phyloP scores from a whole-genome alignment of 2,329 filamentous ascomycete genomes.

The Verticillium nonalfalfae region DNA sequence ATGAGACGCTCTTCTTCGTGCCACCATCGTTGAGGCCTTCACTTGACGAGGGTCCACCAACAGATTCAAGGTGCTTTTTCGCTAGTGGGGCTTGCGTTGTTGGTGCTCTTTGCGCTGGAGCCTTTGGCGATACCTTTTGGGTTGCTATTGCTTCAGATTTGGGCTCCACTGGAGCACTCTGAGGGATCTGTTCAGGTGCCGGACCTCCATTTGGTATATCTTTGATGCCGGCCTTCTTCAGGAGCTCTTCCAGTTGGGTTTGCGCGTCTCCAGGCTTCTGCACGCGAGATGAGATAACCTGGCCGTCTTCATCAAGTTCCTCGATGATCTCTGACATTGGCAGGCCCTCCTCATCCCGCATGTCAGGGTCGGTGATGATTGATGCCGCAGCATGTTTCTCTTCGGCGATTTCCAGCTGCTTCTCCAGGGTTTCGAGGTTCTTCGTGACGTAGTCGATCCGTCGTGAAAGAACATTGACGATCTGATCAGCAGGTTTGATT shows the following conservation, averaged over 20 bases:
- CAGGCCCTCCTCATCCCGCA: constrained; percentile 60
- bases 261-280: constrained; percentile 63
- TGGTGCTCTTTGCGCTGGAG: not conserved
- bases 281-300: constrained; percentile 64
- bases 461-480: constrained; percentile 62
- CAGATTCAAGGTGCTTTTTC: constrained; percentile 19
- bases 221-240: constrained; percentile 70
- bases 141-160: not conserved
- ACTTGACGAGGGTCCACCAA: not conserved
- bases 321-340: constrained; percentile 89
- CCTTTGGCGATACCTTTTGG: not conserved
- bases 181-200: constrained; percentile 4
- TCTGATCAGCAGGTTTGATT: constrained; percentile 51
- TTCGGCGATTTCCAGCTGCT: constrained; percentile 63
- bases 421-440: constrained; percentile 70
- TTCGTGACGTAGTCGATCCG: constrained; percentile 85
- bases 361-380: constrained; percentile 52
- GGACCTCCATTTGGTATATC: constrained; percentile 27
- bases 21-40: not conserved
- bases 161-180: constrained; percentile 9
- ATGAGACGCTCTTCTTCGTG: constrained; percentile 52
- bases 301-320: constrained; percentile 84
- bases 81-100: not conserved
- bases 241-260: constrained; percentile 60
- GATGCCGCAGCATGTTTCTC: constrained; percentile 61